Evolutionary conservation across 2,329 filamentous ascomycete species (phyloP).

Genomic region (Sporothrix mexicana): DNA sequence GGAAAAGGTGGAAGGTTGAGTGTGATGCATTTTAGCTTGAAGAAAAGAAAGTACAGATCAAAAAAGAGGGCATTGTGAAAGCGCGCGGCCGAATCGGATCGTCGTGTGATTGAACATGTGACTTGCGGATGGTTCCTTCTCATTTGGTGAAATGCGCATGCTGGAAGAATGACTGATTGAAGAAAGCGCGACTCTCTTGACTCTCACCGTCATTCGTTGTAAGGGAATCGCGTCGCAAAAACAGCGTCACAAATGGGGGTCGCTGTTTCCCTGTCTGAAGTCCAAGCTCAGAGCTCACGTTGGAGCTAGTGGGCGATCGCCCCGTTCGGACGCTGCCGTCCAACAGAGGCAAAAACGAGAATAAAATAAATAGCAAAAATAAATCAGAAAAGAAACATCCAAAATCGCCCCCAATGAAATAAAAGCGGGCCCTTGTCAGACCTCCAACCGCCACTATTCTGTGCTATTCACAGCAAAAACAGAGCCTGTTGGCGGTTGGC

Average conservation of each 20-base stretch:
- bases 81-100: constrained; percentile 25
- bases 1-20: neutral
- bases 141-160: neutral
- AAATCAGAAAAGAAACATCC: constrained; percentile 4
- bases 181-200: neutral
- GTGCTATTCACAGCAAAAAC: neutral
- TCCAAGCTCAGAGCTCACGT: neutral
- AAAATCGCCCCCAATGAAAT: neutral
- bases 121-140: constrained; percentile 18
- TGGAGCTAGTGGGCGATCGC: constrained; percentile 17
- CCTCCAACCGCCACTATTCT: constrained; percentile 11
- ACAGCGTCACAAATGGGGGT: neutral
- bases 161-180: neutral
- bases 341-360: constrained; percentile 7
- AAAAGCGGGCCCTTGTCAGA: neutral
- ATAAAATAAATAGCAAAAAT: constrained; percentile 15
- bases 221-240: neutral
- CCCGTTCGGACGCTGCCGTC: constrained; percentile 31
- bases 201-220: constrained; percentile 13
- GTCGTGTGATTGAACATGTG: constrained; percentile 31
- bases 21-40: constrained; percentile 19
- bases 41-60: neutral
- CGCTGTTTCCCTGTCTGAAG: constrained; percentile 1
- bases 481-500: neutral
- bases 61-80: neutral